Evolutionary conservation across 192 early-diverging fungal genomes (phyloP).

Genomic region (Entophlyctis luteolus): DNA sequence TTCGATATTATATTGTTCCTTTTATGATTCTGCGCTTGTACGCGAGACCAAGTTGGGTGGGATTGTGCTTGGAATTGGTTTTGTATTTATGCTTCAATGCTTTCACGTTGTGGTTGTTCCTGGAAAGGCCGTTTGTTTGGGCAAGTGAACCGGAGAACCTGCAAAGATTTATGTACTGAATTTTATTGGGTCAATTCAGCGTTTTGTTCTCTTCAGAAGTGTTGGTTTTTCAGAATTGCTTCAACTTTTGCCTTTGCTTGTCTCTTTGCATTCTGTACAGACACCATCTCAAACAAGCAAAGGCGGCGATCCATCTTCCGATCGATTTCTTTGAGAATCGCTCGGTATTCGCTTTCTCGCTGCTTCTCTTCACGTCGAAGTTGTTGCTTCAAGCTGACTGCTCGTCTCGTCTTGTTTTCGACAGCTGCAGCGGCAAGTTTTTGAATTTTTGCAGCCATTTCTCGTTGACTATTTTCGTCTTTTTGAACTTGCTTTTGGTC

Average conservation of each 20-base stretch:
- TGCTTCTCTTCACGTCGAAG: neutral
- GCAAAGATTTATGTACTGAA: slow-evolving; percentile 95
- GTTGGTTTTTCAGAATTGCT: slow-evolving; percentile 3
- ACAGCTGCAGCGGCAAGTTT: neutral
- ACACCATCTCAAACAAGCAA: slow-evolving; percentile 23
- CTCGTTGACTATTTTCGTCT: neutral
- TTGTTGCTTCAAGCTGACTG: neutral
- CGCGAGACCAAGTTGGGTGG: slow-evolving; percentile 35
- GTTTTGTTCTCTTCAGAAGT: slow-evolving; percentile 6
- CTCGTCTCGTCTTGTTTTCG: neutral
- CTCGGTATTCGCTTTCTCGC: slow-evolving; percentile 11
- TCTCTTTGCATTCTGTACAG: slow-evolving; percentile 14
- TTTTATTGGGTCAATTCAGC: neutral
- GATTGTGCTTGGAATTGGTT: slow-evolving; percentile 43
- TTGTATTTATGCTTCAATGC: slow-evolving; percentile 59
- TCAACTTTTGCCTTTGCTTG: slow-evolving; percentile 5
- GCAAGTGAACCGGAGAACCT: slow-evolving; percentile 54
- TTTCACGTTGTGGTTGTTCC: slow-evolving; percentile 70
- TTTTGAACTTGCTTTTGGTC: neutral
- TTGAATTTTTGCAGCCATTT: slow-evolving; percentile 22
- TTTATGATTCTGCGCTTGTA: slow-evolving; percentile 72
- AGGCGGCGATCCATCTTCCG: slow-evolving; percentile 20
- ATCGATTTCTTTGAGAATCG: neutral
- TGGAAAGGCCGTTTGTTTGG: slow-evolving; percentile 75
- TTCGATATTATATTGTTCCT: slow-evolving; percentile 92